Base-by-base conservation (phyloP, 495 filamentous ascomycete species). In the Terfezia claveryi region DNA sequence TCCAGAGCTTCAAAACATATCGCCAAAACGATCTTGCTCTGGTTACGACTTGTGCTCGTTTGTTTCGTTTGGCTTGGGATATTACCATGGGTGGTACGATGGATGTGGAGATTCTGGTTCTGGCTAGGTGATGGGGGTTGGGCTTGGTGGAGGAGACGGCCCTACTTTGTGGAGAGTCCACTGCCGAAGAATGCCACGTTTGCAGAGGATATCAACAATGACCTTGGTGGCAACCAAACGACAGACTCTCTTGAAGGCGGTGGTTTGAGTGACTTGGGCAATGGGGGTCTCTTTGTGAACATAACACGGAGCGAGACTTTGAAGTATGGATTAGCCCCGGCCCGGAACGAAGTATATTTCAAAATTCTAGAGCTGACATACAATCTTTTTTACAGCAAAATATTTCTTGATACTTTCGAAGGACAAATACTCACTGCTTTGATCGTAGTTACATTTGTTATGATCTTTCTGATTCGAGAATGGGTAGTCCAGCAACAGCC, bases 401-500 rank as follows among this genome's bases (percentile, higher is more conserved):
- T 82, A 54, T 70, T 95, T 44, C 82, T 96, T 52, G 79, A 88
- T 56, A 80, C 84, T 1, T 67, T 94, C 7, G 91, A 99, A 70
- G 91, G 91, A 38, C 87, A 91, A 61, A 74, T 96, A 41, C 92
- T 99, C 57, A 95, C 89, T 8, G 67, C 94, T 1, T 70, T 89
- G 12, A 84, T 96, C 37, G 88, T 99, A 8, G 73, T 88, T 53
- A 83, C 80, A 50, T 96, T 96, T 66, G 94, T 99, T 53, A 69
- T 99, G 37, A 79, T 99, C 44, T 95, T 99, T 59, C 69, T 99
- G 16, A 94, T 99, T 52, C 74, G 91, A 16, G 91, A 99, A 68
- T 99, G 93, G 78, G 91, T 99, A 41, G 87, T 96, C 7, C 89
- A 96, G 62, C 91, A 96, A 64, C 92, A 95, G 63, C 88, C 87